Conservation (phyloP, 2,329 filamentous ascomycete genomes). For the Alternaria panax region DNA sequence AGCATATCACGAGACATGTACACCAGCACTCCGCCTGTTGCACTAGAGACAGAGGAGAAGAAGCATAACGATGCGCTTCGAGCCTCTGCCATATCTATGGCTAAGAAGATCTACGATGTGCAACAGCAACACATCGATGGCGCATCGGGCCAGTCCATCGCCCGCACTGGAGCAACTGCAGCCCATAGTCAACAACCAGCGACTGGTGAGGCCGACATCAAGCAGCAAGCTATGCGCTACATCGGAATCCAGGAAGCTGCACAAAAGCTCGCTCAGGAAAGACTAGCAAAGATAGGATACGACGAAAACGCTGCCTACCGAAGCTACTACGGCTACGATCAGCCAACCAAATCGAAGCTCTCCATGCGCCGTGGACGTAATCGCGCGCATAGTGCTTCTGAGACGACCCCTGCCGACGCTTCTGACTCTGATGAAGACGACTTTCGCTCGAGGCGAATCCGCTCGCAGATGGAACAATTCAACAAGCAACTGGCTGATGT, state of each 20-base stretch:
- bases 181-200: slow-evolving; percentile 37
- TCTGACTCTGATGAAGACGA: slow-evolving; percentile 63
- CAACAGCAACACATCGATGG: slow-evolving; percentile 69
- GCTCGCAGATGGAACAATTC: slow-evolving; percentile 80
- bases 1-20: slow-evolving; percentile 79
- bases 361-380: slow-evolving; percentile 62
- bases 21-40: slow-evolving; percentile 75
- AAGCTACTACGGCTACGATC: slow-evolving; percentile 75
- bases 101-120: slow-evolving; percentile 80
- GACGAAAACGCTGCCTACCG: slow-evolving; percentile 72
- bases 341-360: slow-evolving; percentile 60
- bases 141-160: slow-evolving; percentile 41
- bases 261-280: slow-evolving; percentile 83
- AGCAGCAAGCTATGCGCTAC: slow-evolving; percentile 59
- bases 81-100: slow-evolving; percentile 88
- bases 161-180: slow-evolving; percentile 47
- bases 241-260: slow-evolving; percentile 83
- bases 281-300: slow-evolving; percentile 79
- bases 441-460: slow-evolving; percentile 74
- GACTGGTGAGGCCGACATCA: slow-evolving; percentile 56
- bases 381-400: slow-evolving; percentile 72
- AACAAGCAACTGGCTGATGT: slow-evolving; percentile 71
- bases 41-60: slow-evolving; percentile 75
- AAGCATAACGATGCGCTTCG: slow-evolving; percentile 75
- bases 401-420: slow-evolving; percentile 43